phyloP scores from a whole-genome alignment of 805 yeast genomes.

The Candida alai region DNA sequence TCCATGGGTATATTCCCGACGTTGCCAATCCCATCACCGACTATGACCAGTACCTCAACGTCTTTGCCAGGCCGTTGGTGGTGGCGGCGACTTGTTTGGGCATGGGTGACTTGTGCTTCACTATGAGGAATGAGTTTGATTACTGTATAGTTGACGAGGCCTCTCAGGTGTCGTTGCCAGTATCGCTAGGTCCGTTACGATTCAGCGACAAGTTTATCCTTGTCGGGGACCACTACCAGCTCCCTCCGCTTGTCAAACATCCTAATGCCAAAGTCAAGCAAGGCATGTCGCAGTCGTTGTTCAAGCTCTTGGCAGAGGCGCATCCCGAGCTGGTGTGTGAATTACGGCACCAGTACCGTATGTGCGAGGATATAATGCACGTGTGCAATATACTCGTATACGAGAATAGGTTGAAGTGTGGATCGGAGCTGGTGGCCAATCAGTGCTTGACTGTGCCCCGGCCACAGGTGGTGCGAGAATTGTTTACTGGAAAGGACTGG shows the following conservation, averaged over 20 bases:
- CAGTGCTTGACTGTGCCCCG: slow-evolving; percentile 52
- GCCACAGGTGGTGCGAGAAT: slow-evolving; percentile 18
- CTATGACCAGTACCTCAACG: slow-evolving; percentile 43
- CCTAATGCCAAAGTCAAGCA: slow-evolving; percentile 56
- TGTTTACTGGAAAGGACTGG: not conserved
- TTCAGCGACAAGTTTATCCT: slow-evolving; percentile 75
- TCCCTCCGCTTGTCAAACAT: slow-evolving; percentile 78
- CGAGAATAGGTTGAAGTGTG: slow-evolving; percentile 73
- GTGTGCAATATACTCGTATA: slow-evolving; percentile 79
- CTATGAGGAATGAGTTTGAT: slow-evolving; percentile 59
- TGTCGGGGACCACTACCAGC: slow-evolving; percentile 95
- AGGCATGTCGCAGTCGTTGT: slow-evolving; percentile 73
- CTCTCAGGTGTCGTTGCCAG: slow-evolving; percentile 89
- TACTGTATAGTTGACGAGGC: slow-evolving; percentile 97
- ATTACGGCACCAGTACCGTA: slow-evolving; percentile 80
- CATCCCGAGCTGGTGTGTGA: slow-evolving; percentile 77
- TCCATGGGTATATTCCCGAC: slow-evolving; percentile 50
- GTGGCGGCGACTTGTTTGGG: slow-evolving; percentile 91
- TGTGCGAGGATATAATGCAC: slow-evolving; percentile 86
- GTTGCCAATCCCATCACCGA: slow-evolving; percentile 26
- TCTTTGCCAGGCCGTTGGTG: slow-evolving; percentile 56
- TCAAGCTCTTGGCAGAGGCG: slow-evolving; percentile 64
- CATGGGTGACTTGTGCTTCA: slow-evolving; percentile 59
- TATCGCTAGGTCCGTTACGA: slow-evolving; percentile 82
- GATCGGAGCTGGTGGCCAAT: slow-evolving; percentile 57